Conservation (phyloP, 495 filamentous ascomycete species). For the Tricharina praecox region DNA sequence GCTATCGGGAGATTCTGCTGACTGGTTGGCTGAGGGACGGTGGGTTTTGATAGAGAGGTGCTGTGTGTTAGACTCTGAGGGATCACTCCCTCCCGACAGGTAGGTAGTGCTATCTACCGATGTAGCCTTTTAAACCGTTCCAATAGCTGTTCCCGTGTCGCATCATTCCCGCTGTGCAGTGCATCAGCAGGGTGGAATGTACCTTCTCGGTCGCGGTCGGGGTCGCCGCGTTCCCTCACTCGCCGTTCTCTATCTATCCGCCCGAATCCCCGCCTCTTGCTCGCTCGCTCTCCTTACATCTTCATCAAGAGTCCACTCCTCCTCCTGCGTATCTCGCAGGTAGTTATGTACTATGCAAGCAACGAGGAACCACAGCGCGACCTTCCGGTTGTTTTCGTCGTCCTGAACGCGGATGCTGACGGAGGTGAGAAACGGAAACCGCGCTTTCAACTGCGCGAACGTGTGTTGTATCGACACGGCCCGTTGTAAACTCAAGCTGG, state of each 20-base stretch:
- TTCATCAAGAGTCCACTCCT: neutral
- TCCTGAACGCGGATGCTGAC: neutral
- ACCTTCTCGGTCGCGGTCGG: neutral
- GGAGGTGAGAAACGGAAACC: neutral
- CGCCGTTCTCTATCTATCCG: too few relatives aligned
- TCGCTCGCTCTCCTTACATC: neutral
- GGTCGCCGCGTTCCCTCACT: too few relatives aligned
- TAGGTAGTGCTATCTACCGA: too few relatives aligned
- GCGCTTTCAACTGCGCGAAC: neutral
- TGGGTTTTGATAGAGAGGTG: too few relatives aligned
- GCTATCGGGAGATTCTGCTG: too few relatives aligned
- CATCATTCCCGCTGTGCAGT: neutral
- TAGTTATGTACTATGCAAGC: neutral
- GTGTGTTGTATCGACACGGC: neutral
- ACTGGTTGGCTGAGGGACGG: too few relatives aligned
- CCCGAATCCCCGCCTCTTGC: neutral
- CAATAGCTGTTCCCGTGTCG: neutral
- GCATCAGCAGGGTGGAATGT: neutral
- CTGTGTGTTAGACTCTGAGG: too few relatives aligned
- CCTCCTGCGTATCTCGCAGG: neutral
- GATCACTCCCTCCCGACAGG: too few relatives aligned
- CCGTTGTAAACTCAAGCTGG: neutral
- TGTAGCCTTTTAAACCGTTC: neutral
- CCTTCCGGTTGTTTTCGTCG: neutral
- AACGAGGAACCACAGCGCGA: neutral